phyloP scores from a whole-genome alignment of 1,284 basidiomycete genomes.

The Earliella scabrosa region DNA sequence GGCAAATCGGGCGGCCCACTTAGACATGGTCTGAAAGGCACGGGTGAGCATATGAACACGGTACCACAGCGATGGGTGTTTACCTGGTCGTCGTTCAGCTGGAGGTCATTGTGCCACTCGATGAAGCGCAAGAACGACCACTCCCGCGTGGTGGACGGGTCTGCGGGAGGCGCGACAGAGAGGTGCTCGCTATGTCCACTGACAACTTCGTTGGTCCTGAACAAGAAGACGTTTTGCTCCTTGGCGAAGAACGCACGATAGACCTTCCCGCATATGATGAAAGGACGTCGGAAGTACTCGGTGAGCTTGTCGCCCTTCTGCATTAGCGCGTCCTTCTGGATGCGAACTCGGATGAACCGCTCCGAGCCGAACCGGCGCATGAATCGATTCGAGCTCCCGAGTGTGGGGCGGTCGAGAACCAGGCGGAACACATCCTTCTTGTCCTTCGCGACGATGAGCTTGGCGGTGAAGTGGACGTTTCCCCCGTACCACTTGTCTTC shows the following conservation, averaged over 20 bases:
- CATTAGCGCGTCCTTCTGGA: conserved; percentile 30
- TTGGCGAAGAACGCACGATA: conserved; percentile 46
- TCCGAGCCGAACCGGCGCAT: conserved; percentile 45
- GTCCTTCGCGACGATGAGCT: conserved; percentile 8
- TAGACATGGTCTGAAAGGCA: conserved; percentile 39
- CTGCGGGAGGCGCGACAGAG: neutral
- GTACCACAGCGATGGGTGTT: neutral
- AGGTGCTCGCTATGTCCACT: neutral
- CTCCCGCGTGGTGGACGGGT: neutral
- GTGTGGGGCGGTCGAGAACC: conserved; percentile 36
- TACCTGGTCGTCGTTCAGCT: conserved; percentile 39
- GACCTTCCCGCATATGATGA: conserved; percentile 39
- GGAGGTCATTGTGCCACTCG: conserved; percentile 39
- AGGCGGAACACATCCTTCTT: conserved; percentile 19
- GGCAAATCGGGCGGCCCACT: conserved; percentile 44
- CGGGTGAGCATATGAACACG: neutral
- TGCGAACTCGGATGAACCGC: conserved; percentile 39
- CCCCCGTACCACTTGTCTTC: conserved; percentile 41
- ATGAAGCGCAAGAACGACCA: conserved; percentile 35
- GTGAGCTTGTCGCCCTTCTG: conserved; percentile 21
- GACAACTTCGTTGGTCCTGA: conserved; percentile 40
- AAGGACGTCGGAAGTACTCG: conserved; percentile 37
- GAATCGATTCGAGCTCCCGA: conserved; percentile 42
- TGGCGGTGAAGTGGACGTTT: conserved; percentile 38
- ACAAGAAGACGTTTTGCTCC: conserved; percentile 37